These are phyloP conservation scores for Solanum sejunctum DNA, from an alignment of 257 asterid species.

Conservation along the genomic window DNA sequence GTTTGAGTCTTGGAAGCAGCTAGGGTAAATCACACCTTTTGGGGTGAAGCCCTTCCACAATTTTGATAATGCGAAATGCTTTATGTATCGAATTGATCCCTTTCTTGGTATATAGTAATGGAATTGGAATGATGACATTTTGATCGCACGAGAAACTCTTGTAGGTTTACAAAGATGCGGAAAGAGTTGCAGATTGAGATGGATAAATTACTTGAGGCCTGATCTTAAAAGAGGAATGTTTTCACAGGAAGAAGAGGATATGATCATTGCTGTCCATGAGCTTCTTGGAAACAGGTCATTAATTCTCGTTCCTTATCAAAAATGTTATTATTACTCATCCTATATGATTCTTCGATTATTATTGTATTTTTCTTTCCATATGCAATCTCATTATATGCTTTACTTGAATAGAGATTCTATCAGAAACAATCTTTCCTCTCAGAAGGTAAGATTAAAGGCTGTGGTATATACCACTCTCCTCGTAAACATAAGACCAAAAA, in stretches of 20 bases:
- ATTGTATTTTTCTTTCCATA: no score
- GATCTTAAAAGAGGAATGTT: constrained; percentile 82
- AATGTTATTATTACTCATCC: background rate
- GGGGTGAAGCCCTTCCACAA: background rate
- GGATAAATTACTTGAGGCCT: constrained; percentile 86
- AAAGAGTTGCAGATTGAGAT: constrained; percentile 75
- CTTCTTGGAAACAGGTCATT: constrained; percentile 67
- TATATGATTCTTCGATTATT: no score
- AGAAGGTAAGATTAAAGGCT: background rate
- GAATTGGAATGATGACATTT: background rate
- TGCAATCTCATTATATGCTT: background rate
- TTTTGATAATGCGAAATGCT: background rate
- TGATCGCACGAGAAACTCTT: background rate
- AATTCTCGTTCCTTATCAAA: background rate
- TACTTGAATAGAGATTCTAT: background rate
- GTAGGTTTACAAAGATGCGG: constrained; percentile 81
- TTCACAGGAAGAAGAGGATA: constrained; percentile 68
- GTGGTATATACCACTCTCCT: background rate
- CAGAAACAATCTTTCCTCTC: background rate
- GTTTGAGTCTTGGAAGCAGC: background rate
- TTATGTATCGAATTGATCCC: background rate
- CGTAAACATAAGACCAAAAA: background rate
- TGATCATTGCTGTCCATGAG: constrained; percentile 51
- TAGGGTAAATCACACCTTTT: fast-evolving
- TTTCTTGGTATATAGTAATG: background rate